Base-by-base conservation (phyloP, 2,329 filamentous ascomycete species). In the Nemania serpens region DNA sequence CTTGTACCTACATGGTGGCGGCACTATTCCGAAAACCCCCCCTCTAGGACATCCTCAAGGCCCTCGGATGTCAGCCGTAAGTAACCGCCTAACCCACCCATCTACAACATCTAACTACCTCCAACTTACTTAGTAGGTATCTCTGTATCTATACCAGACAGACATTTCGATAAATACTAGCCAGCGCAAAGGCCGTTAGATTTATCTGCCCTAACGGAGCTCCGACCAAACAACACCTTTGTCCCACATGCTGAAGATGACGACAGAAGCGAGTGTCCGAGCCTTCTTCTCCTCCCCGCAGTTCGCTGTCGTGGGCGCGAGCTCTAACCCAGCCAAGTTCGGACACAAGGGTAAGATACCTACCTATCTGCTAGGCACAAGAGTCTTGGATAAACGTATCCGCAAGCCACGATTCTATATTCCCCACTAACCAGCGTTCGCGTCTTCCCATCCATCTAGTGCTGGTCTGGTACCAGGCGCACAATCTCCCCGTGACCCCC, bases 261-360 rank as follows among this genome's bases (percentile, higher is more conserved):
- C 83, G 20, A 91, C 90, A 79, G 88, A 93, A 73, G 82, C 86
- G 48, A 85, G 89, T 47, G 88, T 92, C 47, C 87, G 86, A 65
- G 82, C 83, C 12, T 97, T 97, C 82, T 96, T 97, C 79, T 82
- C 86, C 3, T 89, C 89, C 7, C 85, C 89, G 25, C 82, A 84
- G 67, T 97, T 94, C 75, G 93, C 94, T 60, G 94, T 97, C 29
- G 92, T 93, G 18, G 94, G 94, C 70, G 94, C 94, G 39, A 94
- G 90, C 74, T 91, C 90, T 54, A 92, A 96, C 77, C 82, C 90
- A 42, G 80, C 82, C 73, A 97, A 97, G 76, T 97, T 90, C 72
- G 94, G 95, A 22, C 90, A 97, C 76, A 93, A 92, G 80, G 88
- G 93, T 93, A 76, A 59, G 79, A 42, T 10, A 36, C n/a, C 20